phyloP scores from a whole-genome alignment of 345 rosid species.

The Gynandropsis gynandra region DNA sequence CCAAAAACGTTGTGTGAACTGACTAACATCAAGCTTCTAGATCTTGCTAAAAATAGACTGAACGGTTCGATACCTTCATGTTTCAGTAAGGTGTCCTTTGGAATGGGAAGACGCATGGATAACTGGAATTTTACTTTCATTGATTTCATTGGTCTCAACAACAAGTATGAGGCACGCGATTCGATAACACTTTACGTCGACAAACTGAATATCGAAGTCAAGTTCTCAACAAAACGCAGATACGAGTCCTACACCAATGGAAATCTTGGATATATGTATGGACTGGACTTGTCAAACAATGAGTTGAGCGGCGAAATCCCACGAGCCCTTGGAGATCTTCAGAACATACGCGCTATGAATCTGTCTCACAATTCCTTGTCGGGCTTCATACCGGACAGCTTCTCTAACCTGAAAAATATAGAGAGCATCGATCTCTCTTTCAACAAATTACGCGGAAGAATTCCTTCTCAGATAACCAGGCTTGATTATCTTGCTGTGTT shows the following conservation, averaged over 20 bases:
- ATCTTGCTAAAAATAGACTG: constrained; percentile 4
- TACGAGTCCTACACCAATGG: constrained; percentile 21
- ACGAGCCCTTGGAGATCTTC: constrained; percentile 15
- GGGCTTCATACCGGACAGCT: constrained; percentile 17
- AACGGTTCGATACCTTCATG: constrained; percentile 16
- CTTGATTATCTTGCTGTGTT: constrained; percentile 18
- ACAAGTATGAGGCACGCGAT: too few species aligned
- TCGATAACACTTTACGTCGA: too few species aligned
- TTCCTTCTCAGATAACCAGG: constrained; percentile 14
- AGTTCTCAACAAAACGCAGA: constrained; percentile 21
- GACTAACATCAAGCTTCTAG: not conserved
- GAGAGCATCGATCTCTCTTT: constrained; percentile 22
- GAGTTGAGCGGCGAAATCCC: constrained; percentile 23
- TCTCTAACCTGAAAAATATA: constrained; percentile 14
- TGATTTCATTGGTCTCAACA: too few species aligned
- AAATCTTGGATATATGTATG: constrained; percentile 17
- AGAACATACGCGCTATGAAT: constrained; percentile 19
- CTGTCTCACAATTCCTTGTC: constrained; percentile 15
- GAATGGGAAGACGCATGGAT: not conserved
- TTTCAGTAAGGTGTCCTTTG: constrained; percentile 12
- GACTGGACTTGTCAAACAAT: constrained; percentile 25
- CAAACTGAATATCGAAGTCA: constrained; percentile 5
- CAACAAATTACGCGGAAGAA: constrained; percentile 19
- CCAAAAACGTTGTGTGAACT: not conserved
- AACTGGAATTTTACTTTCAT: too few species aligned